A percentile compares a stretch with the other conserved stretches of the same genome.
phyloP scores from a whole-genome alignment of 1,284 basidiomycete genomes.

The Paramarasmius palmivorus region DNA sequence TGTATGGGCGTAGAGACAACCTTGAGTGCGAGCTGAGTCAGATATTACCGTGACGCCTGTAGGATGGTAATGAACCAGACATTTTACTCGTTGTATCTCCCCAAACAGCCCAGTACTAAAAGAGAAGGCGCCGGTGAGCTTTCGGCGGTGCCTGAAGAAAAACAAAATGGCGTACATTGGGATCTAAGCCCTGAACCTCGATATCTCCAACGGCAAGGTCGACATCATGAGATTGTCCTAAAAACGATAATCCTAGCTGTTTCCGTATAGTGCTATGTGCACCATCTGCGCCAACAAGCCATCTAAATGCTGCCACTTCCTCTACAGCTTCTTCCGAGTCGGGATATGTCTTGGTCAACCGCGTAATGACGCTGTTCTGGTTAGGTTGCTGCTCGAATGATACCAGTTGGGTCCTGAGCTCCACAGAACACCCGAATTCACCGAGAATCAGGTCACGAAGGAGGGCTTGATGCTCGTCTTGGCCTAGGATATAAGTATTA shows the following conservation, averaged over 20 bases:
- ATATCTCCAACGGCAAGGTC: conserved; percentile 44
- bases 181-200: conserved; percentile 28
- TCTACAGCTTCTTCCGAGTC: conserved; percentile 16
- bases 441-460: conserved; percentile 26
- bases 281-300: conserved; percentile 39
- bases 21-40: not conserved
- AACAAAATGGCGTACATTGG: conserved; percentile 21
- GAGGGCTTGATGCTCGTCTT: conserved; percentile 30
- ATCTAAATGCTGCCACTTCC: conserved; percentile 25
- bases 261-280: conserved; percentile 41
- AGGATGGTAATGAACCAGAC: not conserved
- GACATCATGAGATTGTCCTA: conserved; percentile 41
- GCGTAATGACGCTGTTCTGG: conserved; percentile 23
- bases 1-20: not conserved
- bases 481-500: conserved; percentile 30
- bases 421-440: conserved; percentile 25
- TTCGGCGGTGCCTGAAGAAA: too few species aligned
- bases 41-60: not conserved
- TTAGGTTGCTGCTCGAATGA: conserved; percentile 34
- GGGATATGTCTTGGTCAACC: conserved; percentile 20
- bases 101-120: not conserved
- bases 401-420: conserved; percentile 23
- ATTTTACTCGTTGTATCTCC: not conserved
- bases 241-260: conserved; percentile 40
- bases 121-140: not conserved